These are phyloP conservation scores for Obba rivulosa DNA, from an alignment of 768 basidiomycete species.

Conservation along the genomic window DNA sequence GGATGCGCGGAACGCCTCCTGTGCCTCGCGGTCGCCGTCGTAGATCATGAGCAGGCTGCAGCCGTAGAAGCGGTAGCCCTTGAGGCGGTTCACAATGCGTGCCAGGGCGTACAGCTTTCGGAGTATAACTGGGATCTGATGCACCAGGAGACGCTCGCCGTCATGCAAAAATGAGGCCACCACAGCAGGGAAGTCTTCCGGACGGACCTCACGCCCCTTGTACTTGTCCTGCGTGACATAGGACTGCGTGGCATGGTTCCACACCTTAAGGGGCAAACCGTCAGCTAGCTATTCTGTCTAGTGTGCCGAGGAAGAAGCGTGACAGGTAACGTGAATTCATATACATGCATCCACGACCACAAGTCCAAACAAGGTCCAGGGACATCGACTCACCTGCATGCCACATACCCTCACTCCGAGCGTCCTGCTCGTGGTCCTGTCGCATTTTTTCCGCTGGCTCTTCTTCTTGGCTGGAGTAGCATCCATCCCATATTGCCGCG, in stretches of 20 bases:
- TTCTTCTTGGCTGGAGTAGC: slow-evolving; percentile 91
- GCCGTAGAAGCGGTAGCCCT: slow-evolving; percentile 98
- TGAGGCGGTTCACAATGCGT: slow-evolving; percentile 80
- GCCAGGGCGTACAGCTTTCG: slow-evolving; percentile 94
- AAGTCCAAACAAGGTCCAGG: slow-evolving; percentile 9
- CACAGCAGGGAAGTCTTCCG: slow-evolving; percentile 78
- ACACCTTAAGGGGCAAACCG: slow-evolving; percentile 54
- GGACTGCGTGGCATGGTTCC: slow-evolving; percentile 79
- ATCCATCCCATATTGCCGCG: slow-evolving; percentile 95
- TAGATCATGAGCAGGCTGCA: slow-evolving; percentile 96
- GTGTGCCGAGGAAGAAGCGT: neutral
- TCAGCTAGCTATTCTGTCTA: neutral
- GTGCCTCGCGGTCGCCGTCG: slow-evolving; percentile 88
- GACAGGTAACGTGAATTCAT: slow-evolving; percentile 4
- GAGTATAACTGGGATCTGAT: slow-evolving; percentile 89
- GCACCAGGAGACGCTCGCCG: slow-evolving; percentile 75
- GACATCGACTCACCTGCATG: slow-evolving; percentile 81
- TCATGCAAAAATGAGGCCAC: slow-evolving; percentile 82
- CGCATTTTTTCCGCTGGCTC: slow-evolving; percentile 98
- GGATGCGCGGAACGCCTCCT: slow-evolving; percentile 64
- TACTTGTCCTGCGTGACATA: slow-evolving; percentile 97
- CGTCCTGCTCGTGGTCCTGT: slow-evolving; percentile 86
- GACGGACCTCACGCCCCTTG: slow-evolving; percentile 83
- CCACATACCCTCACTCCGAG: slow-evolving; percentile 94
- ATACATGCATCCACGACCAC: slow-evolving; percentile 5